Conservation (phyloP, 345 rosid genomes). For the Raphanus sativus region DNA sequence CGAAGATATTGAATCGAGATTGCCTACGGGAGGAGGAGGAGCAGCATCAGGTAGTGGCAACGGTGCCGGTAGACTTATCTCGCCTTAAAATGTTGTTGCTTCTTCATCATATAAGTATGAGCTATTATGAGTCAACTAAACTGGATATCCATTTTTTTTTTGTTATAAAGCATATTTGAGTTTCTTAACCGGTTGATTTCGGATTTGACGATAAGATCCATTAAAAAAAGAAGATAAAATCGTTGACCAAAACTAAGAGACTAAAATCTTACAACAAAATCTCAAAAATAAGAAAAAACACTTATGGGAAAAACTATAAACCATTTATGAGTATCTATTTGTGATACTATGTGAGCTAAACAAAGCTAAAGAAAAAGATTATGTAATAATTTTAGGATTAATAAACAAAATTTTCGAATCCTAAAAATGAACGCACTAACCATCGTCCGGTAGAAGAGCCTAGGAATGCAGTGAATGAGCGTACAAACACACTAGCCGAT, state of each 20-base stretch:
- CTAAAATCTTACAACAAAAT: neutral
- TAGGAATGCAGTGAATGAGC: too few species aligned
- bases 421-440: too few species aligned
- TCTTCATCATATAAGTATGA: conserved; percentile 3
- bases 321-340: neutral
- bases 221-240: neutral
- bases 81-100: conserved; percentile 14
- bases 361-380: too few species aligned
- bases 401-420: too few species aligned
- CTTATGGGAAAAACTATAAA: neutral
- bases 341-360: too few species aligned
- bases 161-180: neutral
- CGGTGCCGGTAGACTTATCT: conserved; percentile 17
- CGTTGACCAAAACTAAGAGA: neutral
- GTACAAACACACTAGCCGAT: too few species aligned
- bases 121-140: conserved; percentile 3
- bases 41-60: conserved; percentile 10
- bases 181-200: neutral
- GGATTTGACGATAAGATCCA: neutral
- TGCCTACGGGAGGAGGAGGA: conserved; percentile 2
- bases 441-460: too few species aligned
- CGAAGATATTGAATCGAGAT: conserved; percentile 38
- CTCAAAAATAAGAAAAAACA: neutral
- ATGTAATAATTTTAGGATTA: too few species aligned
- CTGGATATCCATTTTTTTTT: neutral